Conservation (phyloP, 768 basidiomycete species). For the Naganishia antarctica region DNA sequence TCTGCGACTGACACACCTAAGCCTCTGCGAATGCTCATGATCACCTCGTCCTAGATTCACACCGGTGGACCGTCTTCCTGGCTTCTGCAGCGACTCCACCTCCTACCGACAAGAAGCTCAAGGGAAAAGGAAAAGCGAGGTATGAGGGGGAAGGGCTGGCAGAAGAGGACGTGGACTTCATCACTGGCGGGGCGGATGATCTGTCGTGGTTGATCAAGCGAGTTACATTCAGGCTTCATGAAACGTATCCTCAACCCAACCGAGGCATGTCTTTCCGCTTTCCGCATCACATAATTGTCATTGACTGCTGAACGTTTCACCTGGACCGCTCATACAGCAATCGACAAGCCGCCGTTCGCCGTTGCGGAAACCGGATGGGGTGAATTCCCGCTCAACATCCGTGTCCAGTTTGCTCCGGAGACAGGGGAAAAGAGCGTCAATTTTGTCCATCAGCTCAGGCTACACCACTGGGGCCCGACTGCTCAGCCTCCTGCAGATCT, state of each 20-base stretch:
- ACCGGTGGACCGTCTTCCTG: constrained; percentile 93
- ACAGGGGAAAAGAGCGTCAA: constrained; percentile 83
- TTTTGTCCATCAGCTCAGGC: constrained; percentile 87
- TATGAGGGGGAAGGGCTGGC: constrained; percentile 19
- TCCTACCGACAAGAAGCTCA: constrained; percentile 20
- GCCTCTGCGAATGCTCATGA: neutral
- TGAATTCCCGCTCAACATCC: constrained; percentile 93
- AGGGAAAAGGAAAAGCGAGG: constrained; percentile 34
- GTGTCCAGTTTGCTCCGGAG: constrained; percentile 81
- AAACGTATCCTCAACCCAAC: constrained; percentile 85
- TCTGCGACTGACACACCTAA: neutral
- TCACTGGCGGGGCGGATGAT: constrained; percentile 77
- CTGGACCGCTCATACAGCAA: constrained; percentile 53
- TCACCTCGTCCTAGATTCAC: constrained; percentile 57
- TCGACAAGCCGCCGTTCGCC: constrained; percentile 91
- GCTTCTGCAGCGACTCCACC: constrained; percentile 75
- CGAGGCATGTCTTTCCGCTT: constrained; percentile 60
- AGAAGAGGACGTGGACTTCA: constrained; percentile 57
- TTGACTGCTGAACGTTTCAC: too few species aligned
- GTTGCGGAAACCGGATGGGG: constrained; percentile 99
- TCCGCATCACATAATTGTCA: neutral
- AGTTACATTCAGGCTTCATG: constrained; percentile 95
- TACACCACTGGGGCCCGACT: constrained; percentile 55
- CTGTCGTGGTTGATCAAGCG: constrained; percentile 86
- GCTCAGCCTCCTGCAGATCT: constrained; percentile 49